A percentile compares a stretch with the other conserved stretches of the same genome.
Evolutionary conservation across 345 rosid species (phyloP).

Genomic region (Lepidium didymum): DNA sequence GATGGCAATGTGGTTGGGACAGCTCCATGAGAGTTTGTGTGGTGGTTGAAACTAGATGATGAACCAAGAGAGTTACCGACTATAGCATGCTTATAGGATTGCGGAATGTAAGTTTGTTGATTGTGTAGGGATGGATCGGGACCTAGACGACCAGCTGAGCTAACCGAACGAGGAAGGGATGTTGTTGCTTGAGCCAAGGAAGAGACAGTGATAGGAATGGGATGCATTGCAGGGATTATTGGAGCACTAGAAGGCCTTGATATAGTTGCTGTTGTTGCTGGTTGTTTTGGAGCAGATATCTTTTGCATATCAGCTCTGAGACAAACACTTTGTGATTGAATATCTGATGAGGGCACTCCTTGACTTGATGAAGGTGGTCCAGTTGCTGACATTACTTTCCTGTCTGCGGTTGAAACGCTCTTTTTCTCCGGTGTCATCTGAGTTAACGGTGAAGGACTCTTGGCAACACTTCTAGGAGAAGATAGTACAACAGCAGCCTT

Average conservation of each 20-base stretch:
- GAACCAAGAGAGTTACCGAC: slow-evolving; percentile 51
- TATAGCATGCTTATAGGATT: slow-evolving; percentile 75
- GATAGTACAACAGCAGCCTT: slow-evolving; percentile 39
- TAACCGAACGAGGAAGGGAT: slow-evolving; percentile 64
- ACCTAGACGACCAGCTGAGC: slow-evolving; percentile 78
- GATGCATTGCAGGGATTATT: slow-evolving; percentile 49
- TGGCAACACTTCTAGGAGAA: slow-evolving; percentile 46
- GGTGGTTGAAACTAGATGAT: slow-evolving; percentile 42
- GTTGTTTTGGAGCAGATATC: slow-evolving; percentile 33
- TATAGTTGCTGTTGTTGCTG: slow-evolving; percentile 42
- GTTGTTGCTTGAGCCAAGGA: slow-evolving; percentile 60
- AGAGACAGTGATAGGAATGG: slow-evolving; percentile 37
- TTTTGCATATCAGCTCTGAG: slow-evolving; percentile 46
- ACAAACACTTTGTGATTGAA: slow-evolving; percentile 26
- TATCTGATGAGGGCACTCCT: slow-evolving; percentile 17
- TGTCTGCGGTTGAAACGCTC: slow-evolving; percentile 31
- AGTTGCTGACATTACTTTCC: slow-evolving; percentile 36
- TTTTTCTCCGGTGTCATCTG: slow-evolving; percentile 45
- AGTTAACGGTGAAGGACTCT: slow-evolving; percentile 26
- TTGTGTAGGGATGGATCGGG: slow-evolving; percentile 49
- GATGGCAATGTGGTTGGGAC: slow-evolving; percentile 41
- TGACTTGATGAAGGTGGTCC: slow-evolving; percentile 41
- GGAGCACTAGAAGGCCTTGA: slow-evolving; percentile 97
- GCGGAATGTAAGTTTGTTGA: slow-evolving; percentile 56
- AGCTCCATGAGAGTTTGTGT: slow-evolving; percentile 39